Conservation (phyloP, 106 monocot species). For the Acorus calamus region DNA sequence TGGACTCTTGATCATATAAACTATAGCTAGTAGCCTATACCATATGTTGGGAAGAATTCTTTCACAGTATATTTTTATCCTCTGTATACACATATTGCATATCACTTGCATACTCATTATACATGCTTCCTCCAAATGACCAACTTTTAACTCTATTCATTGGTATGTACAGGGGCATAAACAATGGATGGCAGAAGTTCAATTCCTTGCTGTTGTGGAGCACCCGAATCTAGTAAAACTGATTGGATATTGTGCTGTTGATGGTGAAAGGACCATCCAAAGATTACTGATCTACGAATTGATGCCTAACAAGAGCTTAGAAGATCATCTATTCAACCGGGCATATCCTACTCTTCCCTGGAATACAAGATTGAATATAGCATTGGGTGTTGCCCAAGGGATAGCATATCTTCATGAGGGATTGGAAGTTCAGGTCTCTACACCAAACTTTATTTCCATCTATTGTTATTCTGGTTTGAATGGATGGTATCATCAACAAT, state of each 20-base stretch:
- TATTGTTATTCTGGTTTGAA: background rate
- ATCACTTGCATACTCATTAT: no score
- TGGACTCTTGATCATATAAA: no score
- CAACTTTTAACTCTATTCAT: background rate
- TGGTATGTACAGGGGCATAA: slow-evolving; percentile 50
- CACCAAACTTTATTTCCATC: background rate
- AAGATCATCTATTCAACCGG: slow-evolving; percentile 65
- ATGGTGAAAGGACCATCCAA: slow-evolving; percentile 53
- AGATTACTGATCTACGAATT: slow-evolving; percentile 66
- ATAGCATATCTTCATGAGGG: slow-evolving; percentile 73
- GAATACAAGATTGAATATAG: slow-evolving; percentile 51
- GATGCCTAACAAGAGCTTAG: slow-evolving; percentile 69
- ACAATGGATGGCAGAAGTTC: slow-evolving; percentile 81
- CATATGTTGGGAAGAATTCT: no score
- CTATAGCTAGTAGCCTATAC: no score
- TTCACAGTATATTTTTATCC: background rate
- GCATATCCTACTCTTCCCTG: slow-evolving; percentile 38
- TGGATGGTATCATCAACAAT: background rate
- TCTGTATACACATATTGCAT: no score
- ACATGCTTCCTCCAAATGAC: no score
- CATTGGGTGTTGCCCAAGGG: slow-evolving; percentile 55
- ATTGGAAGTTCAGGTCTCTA: slow-evolving; percentile 51
- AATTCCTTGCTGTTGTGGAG: slow-evolving; percentile 66
- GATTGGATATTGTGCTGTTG: slow-evolving; percentile 67
- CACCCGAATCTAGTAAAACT: slow-evolving; percentile 86